These are phyloP conservation scores for Paecilomyces variotii DNA, from an alignment of 2,329 filamentous ascomycete genomes.

Conservation along the genomic window DNA sequence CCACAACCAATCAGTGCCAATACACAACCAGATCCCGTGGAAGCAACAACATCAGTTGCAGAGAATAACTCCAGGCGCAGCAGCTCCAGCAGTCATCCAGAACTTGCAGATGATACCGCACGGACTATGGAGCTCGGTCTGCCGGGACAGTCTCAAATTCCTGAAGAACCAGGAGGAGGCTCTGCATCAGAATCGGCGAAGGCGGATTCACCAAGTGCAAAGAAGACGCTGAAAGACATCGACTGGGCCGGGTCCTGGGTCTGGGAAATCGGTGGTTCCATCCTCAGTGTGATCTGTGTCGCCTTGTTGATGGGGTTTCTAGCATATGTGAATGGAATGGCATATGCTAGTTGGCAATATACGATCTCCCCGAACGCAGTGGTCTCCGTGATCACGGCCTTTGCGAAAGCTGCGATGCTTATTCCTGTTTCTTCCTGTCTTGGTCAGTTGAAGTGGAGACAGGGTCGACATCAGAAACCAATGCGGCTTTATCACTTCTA, in stretches of 20 bases:
- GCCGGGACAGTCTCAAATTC: too few species aligned
- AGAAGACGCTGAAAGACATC: neutral
- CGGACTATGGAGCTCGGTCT: too few species aligned
- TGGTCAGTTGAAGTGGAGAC: conserved; percentile 23
- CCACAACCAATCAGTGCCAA: too few species aligned
- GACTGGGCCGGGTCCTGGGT: conserved; percentile 5
- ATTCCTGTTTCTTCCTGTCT: conserved; percentile 18
- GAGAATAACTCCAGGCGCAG: too few species aligned
- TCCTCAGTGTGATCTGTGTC: conserved; percentile 5
- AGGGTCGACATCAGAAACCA: conserved; percentile 5
- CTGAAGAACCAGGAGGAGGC: too few species aligned
- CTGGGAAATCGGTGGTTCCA: conserved; percentile 7
- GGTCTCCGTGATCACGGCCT: conserved; percentile 17
- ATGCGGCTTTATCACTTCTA: conserved; percentile 14
- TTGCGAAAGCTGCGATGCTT: conserved; percentile 19
- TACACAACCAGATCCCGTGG: too few species aligned
- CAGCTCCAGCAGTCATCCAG: too few species aligned
- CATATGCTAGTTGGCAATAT: conserved; percentile 14
- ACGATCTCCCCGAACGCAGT: conserved; percentile 17
- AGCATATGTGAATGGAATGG: conserved; percentile 1
- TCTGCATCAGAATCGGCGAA: neutral
- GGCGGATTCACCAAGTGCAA: neutral
- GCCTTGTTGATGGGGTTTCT: conserved; percentile 9
- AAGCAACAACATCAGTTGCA: too few species aligned
- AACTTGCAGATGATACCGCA: too few species aligned